A percentile compares a stretch with the other conserved stretches of the same genome.
Evolutionary conservation across 164 flowering plant genomes (phyloP).

Genomic region (Umbellularia californica): DNA sequence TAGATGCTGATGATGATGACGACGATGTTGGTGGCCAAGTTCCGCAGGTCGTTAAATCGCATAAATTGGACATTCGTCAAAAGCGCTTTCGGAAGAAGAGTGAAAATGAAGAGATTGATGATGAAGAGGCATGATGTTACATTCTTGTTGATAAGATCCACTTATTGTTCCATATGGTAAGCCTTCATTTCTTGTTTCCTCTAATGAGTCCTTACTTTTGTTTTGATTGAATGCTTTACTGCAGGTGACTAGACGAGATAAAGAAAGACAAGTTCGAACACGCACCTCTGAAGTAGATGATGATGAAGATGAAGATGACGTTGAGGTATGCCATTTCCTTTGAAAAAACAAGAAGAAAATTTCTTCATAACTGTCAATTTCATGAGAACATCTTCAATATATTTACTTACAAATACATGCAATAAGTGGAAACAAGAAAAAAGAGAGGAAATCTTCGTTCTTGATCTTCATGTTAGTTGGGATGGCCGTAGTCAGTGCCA

Average conservation of each 20-base stretch:
- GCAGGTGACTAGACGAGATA: constrained; percentile 39
- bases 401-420: not conserved
- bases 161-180: constrained; percentile 24
- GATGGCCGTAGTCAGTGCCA: too few relatives aligned
- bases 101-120: constrained; percentile 51
- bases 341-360: not conserved
- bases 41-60: constrained; percentile 25
- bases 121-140: constrained; percentile 59
- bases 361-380: not conserved
- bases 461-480: too few relatives aligned
- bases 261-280: constrained; percentile 46
- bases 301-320: constrained; percentile 45
- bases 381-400: not conserved
- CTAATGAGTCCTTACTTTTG: constrained; percentile 15
- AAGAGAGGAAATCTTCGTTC: too few relatives aligned
- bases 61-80: constrained; percentile 30
- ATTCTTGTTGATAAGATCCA: constrained; percentile 18
- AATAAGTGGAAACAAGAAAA: not conserved
- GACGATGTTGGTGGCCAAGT: constrained; percentile 25
- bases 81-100: constrained; percentile 73
- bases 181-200: constrained; percentile 1
- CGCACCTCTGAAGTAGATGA: constrained; percentile 22
- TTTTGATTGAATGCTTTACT: constrained; percentile 27
- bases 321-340: constrained; percentile 49
- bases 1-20: constrained; percentile 85